A percentile compares a stretch with the other conserved stretches of the same genome.
These are phyloP conservation scores for Musa troglodytarum DNA, from an alignment of 176 grass and related monocot species.

Conservation along the genomic window DNA sequence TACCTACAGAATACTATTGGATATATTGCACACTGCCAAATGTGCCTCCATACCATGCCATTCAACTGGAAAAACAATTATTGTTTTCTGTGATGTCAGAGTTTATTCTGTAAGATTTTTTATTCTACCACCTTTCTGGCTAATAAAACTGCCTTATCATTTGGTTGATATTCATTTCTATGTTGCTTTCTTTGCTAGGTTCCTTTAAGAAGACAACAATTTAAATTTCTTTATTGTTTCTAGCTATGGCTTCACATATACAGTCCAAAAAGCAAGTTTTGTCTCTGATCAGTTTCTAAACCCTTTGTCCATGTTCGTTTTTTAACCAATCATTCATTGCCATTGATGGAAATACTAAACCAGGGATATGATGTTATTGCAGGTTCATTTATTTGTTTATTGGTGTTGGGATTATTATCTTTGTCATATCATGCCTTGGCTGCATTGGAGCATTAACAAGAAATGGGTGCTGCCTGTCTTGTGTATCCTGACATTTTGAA, in stretches of 20 bases:
- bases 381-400: slow-evolving; percentile 20
- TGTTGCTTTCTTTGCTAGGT: neutral
- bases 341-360: neutral
- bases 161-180: too few species aligned
- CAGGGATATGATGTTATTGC: neutral
- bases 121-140: too few species aligned
- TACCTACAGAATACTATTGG: neutral
- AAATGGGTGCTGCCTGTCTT: slow-evolving; percentile 12
- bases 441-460: slow-evolving; percentile 10
- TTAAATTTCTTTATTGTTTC: neutral
- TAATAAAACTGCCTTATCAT: too few species aligned
- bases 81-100: neutral
- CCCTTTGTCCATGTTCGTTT: neutral
- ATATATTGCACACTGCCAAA: neutral
- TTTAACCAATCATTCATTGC: neutral
- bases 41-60: neutral
- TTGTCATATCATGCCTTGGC: slow-evolving; percentile 13
- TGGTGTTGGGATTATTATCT: slow-evolving; percentile 8
- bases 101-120: too few species aligned
- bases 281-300: neutral
- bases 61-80: neutral
- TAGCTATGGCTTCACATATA: neutral
- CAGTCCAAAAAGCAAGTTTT: neutral
- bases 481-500: slow-evolving; percentile 8
- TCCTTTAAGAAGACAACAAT: neutral